Conservation (phyloP, 805 yeast genomes). For the Ogataea haglerorum region DNA sequence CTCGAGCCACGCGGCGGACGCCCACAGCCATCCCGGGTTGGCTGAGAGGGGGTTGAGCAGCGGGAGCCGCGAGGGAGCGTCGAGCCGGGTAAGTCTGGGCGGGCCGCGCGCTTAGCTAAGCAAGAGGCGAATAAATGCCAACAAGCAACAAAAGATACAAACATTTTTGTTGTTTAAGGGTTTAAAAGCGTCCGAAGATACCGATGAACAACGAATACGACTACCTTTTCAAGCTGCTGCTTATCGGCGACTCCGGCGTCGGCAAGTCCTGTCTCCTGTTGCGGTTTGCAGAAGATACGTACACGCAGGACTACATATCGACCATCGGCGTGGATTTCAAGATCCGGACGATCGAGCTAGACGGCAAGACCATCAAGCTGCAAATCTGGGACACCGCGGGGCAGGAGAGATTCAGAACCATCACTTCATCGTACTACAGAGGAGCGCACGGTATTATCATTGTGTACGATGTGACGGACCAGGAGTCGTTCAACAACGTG, state of each 20-base stretch:
- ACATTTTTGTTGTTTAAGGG: constrained; percentile 4
- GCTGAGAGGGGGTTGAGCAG: background rate
- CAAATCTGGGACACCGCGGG: constrained; percentile 99
- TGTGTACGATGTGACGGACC: constrained; percentile 97
- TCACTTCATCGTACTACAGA: constrained; percentile 94
- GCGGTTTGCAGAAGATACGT: constrained; percentile 96
- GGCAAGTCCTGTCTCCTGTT: constrained; percentile 94
- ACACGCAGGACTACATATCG: constrained; percentile 93
- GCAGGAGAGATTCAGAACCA: constrained; percentile 96
- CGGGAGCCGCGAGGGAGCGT: background rate
- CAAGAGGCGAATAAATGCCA: constrained; percentile 13
- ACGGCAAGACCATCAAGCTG: constrained; percentile 94
- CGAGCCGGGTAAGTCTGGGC: background rate
- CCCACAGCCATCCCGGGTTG: background rate
- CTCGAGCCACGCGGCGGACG: background rate
- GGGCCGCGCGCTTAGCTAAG: constrained; percentile 2
- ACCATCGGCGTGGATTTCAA: constrained; percentile 97
- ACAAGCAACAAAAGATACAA: constrained; percentile 10
- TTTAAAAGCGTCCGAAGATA: background rate
- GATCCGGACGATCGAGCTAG: constrained; percentile 85
- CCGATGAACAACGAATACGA: constrained; percentile 93
- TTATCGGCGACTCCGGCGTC: constrained; percentile 98
- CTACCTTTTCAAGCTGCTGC: constrained; percentile 87
- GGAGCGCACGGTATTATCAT: constrained; percentile 99
- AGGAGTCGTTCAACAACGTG: constrained; percentile 92